Base-by-base conservation (phyloP, 202 grass and related monocot genomes). In the Elaeis oleifera region DNA sequence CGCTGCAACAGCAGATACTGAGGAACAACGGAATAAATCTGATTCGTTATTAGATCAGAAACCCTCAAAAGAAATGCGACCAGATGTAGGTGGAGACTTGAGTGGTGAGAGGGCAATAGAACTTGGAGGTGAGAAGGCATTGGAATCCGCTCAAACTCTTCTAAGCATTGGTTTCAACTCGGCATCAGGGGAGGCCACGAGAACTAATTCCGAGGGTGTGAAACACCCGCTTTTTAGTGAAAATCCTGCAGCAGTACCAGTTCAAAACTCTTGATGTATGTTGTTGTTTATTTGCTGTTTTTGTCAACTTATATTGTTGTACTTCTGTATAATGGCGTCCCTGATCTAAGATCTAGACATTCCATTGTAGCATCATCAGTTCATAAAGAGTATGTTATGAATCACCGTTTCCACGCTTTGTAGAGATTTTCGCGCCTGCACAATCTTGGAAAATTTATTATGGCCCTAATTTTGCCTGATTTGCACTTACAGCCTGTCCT, bases 111-210 rank as follows among this genome's bases (percentile, higher is more conserved):
- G 68, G 11, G 28, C 64, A 74, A 29, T 56, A 60, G 82, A 82
- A 78, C 59, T 79, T 50, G 80, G 79, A 79, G 77, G 81, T 52
- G 77, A 97, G 23, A 92, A 89, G 54, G 75, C 61, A 18, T 52
- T 75, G 13, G 88, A 94, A 78, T 73, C 82, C 59, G 85, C 88
- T 25, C 76, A 89, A 61, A 71, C 82, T 20, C 69, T 81, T 59
- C 55, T 78, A 58, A 86, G 71, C 70, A 84, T 89, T 48, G 53
- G 52, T 44, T 44, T 44, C 8, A 44, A 44, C 11, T 44, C 36
- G 0, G 9, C 11, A 44, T 44, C 36, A 2, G 65, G 39, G 2
- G 65, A 18, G 6, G 7, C 18, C 53, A 53, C 31, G 0, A 84
- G 68, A 70, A 82, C 78, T 52, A 82, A 84, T 36, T 62, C 82